Evolutionary conservation across 805 yeast species (phyloP).

Genomic region (Kodamaea lidongshanica): DNA sequence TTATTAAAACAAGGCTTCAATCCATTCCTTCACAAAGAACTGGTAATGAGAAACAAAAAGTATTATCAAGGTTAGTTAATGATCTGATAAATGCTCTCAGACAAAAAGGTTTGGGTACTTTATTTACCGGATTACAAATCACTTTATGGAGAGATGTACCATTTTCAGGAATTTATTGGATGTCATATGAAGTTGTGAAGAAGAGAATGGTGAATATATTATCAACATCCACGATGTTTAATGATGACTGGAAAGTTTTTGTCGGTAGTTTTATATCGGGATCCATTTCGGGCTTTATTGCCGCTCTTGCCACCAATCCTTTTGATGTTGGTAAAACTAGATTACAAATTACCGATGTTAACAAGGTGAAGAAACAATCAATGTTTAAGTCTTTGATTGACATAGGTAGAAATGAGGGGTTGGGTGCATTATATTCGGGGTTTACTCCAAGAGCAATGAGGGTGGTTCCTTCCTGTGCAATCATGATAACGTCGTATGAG

Average conservation of each 20-base stretch:
- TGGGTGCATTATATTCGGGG: slow-evolving; percentile 82
- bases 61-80: slow-evolving; percentile 42
- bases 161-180: slow-evolving; percentile 93
- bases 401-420: slow-evolving; percentile 69
- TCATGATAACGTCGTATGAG: slow-evolving; percentile 95
- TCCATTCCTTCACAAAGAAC: slow-evolving; percentile 57
- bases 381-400: slow-evolving; percentile 63
- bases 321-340: slow-evolving; percentile 97
- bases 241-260: slow-evolving; percentile 42
- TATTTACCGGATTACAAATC: slow-evolving; percentile 80
- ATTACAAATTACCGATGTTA: slow-evolving; percentile 48
- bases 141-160: slow-evolving; percentile 98
- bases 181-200: slow-evolving; percentile 59
- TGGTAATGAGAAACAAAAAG: slow-evolving; percentile 9
- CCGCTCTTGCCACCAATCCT: slow-evolving; percentile 86
- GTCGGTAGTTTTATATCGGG: slow-evolving; percentile 72
- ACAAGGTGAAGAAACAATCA: slow-evolving; percentile 29
- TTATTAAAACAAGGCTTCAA: slow-evolving; percentile 82
- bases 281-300: slow-evolving; percentile 73
- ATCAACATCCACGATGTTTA: too few species aligned
- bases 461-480: slow-evolving; percentile 96
- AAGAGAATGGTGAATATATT: slow-evolving; percentile 6
- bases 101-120: slow-evolving; percentile 50
- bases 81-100: slow-evolving; percentile 50
- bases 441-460: slow-evolving; percentile 79